Evolutionary conservation across 768 basidiomycete genomes (phyloP).

Genomic region (Pilatotrama ljubarskyi): DNA sequence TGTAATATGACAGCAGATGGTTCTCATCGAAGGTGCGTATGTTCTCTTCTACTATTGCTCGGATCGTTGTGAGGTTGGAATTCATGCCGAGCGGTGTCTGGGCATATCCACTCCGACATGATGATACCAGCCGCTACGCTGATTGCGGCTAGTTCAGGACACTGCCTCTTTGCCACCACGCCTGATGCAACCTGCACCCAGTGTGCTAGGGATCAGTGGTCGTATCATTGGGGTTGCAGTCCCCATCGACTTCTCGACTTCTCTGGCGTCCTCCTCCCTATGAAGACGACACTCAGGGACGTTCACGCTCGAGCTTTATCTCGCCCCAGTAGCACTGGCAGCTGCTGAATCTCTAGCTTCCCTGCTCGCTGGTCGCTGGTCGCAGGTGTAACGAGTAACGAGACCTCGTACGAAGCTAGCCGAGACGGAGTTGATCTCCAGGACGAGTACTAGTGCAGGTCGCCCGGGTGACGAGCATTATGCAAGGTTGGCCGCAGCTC

Average conservation of each 20-base stretch:
- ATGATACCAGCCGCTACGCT: background rate
- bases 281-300: background rate
- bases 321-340: conserved; percentile 12
- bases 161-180: background rate
- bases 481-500: conserved; percentile 16
- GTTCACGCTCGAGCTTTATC: background rate
- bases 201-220: conserved; percentile 10
- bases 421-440: conserved; percentile 20
- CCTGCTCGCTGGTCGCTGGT: background rate
- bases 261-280: background rate
- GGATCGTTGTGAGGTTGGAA: no score
- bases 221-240: background rate
- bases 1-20: no score
- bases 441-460: conserved; percentile 7
- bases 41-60: no score
- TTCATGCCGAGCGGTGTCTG: background rate
- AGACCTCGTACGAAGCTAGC: background rate
- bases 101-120: background rate
- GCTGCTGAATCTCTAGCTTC: conserved; percentile 13
- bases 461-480: conserved; percentile 10
- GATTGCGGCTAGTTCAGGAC: conserved; percentile 2
- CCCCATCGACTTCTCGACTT: conserved; percentile 1
- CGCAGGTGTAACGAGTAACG: background rate
- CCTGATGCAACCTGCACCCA: conserved; percentile 1
- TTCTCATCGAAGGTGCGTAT: no score